These are phyloP conservation scores for Paspalum notatum DNA, from an alignment of 176 grass and related monocot genomes.

Conservation along the genomic window DNA sequence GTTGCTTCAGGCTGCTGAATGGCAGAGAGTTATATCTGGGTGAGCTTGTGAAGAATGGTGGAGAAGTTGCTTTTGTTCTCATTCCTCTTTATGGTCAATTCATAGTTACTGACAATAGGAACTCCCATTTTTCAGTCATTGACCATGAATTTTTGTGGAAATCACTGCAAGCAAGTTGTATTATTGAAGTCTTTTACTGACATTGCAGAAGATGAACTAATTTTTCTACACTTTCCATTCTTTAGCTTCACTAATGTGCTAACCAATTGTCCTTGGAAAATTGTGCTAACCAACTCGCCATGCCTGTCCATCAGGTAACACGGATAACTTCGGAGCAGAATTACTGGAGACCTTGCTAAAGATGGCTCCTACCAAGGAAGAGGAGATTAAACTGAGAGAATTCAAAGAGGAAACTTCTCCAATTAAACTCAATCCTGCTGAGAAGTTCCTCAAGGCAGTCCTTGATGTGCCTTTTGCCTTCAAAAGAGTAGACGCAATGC, in stretches of 20 bases:
- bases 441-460: conserved; percentile 95
- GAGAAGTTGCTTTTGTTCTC: not conserved
- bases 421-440: conserved; percentile 71
- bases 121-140: conserved; percentile 1
- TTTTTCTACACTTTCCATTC: conserved; percentile 15
- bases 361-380: conserved; percentile 99
- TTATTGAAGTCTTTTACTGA: not conserved
- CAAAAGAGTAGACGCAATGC: conserved; percentile 94
- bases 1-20: not conserved
- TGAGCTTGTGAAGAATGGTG: conserved; percentile 27
- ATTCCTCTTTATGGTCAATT: not conserved
- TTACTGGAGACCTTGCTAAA: conserved; percentile 94
- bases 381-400: conserved; percentile 91
- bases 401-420: conserved; percentile 79
- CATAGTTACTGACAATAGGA: conserved; percentile 13
- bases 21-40: conserved; percentile 15
- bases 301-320: conserved; percentile 67
- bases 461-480: conserved; percentile 97
- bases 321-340: conserved; percentile 75
- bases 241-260: conserved; percentile 25
- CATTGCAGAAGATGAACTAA: conserved; percentile 11
- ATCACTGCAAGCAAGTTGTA: not conserved
- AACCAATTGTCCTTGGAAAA: not conserved
- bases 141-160: not conserved
- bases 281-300: conserved; percentile 17